Evolutionary conservation across 2,329 filamentous ascomycete genomes (phyloP).

Genomic region (Pyrenophora tritici-repentis): DNA sequence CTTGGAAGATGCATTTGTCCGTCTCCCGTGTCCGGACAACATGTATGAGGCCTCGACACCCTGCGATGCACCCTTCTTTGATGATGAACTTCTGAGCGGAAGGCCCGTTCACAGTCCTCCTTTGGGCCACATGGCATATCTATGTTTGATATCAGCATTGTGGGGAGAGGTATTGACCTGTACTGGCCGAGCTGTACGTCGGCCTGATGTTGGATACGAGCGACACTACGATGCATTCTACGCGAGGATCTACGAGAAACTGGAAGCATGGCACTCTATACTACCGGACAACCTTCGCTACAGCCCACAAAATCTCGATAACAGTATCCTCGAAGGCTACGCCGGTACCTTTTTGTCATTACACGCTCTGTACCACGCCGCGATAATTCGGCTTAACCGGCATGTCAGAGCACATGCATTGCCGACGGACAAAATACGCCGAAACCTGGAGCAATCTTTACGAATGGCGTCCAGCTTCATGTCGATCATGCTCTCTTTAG

Average conservation of each 20-base stretch:
- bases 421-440: slow-evolving; percentile 32
- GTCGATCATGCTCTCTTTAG: slow-evolving; percentile 41
- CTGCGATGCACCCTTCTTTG: slow-evolving; percentile 64
- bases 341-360: slow-evolving; percentile 66
- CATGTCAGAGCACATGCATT: slow-evolving; percentile 50
- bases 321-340: slow-evolving; percentile 58
- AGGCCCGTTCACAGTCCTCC: slow-evolving; percentile 40
- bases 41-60: slow-evolving; percentile 66
- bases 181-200: slow-evolving; percentile 59
- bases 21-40: slow-evolving; percentile 65
- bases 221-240: slow-evolving; percentile 59
- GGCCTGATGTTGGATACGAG: slow-evolving; percentile 51
- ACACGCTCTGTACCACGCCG: slow-evolving; percentile 69
- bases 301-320: slow-evolving; percentile 62
- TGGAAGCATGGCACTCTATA: slow-evolving; percentile 63
- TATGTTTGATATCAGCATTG: slow-evolving; percentile 66
- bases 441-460: slow-evolving; percentile 40
- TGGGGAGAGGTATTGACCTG: slow-evolving; percentile 69
- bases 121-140: slow-evolving; percentile 60
- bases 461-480: slow-evolving; percentile 37
- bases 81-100: slow-evolving; percentile 55
- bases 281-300: slow-evolving; percentile 63
- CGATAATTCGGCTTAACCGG: slow-evolving; percentile 68
- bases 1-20: slow-evolving; percentile 68
- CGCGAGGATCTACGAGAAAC: slow-evolving; percentile 55